phyloP scores from a whole-genome alignment of 331 rosid species.

The Acacia pycnantha region DNA sequence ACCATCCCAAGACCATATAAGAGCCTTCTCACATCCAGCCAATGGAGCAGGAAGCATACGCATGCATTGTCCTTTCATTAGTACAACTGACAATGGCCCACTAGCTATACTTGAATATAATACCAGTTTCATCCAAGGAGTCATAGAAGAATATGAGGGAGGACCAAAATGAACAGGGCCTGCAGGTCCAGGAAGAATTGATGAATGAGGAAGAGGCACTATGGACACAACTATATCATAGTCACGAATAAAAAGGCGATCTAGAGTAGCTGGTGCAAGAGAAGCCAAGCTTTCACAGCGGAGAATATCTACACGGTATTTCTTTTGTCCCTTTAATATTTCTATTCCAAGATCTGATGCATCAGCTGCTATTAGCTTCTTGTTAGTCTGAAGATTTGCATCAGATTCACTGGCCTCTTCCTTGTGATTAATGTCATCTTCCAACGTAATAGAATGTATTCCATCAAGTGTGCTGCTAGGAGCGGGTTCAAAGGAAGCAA shows the following conservation, averaged over 20 bases:
- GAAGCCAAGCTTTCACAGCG: slow-evolving; percentile 98
- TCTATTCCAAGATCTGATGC: slow-evolving; percentile 58
- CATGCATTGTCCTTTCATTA: slow-evolving; percentile 92
- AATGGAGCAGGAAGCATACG: slow-evolving; percentile 95
- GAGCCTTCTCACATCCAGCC: slow-evolving; percentile 94
- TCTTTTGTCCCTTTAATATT: slow-evolving; percentile 53
- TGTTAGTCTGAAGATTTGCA: slow-evolving; percentile 33
- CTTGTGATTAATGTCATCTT: not conserved
- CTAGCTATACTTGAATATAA: slow-evolving; percentile 70
- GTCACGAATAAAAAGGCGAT: slow-evolving; percentile 88
- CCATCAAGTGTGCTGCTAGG: not conserved
- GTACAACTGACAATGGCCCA: slow-evolving; percentile 89
- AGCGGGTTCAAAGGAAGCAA: slow-evolving; percentile 43
- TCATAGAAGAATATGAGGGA: slow-evolving; percentile 87
- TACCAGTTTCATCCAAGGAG: slow-evolving; percentile 97
- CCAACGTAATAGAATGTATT: not conserved
- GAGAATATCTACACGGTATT: slow-evolving; percentile 84
- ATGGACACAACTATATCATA: slow-evolving; percentile 88
- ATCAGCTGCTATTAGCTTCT: slow-evolving; percentile 50
- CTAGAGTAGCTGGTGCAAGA: slow-evolving; percentile 79
- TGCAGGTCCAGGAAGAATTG: slow-evolving; percentile 81
- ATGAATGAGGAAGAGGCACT: slow-evolving; percentile 85
- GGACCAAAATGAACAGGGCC: slow-evolving; percentile 96
- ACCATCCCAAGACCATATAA: slow-evolving; percentile 96
- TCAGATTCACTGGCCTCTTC: slow-evolving; percentile 39